Base-by-base conservation (phyloP, 306 rosid genomes). In the Spatholobus suberectus region DNA sequence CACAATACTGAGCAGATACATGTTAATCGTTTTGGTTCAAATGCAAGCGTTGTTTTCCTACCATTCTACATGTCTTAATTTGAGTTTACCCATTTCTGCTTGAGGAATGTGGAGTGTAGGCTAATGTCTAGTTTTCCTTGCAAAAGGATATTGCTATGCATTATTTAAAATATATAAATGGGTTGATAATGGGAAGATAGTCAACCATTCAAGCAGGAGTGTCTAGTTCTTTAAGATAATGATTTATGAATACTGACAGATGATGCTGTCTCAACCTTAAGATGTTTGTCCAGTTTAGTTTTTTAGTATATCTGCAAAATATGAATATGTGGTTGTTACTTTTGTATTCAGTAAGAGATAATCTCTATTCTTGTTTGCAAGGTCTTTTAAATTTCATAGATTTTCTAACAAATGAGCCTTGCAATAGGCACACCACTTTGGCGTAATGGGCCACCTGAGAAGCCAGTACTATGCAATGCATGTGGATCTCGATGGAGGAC, bases 401-500 rank as follows among this genome's bases (percentile, higher is more conserved):
- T 41, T 71, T 69, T 46, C 92, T 89, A 83, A 90, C 81, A 76
- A 70, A 69, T 51, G 65, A 81, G 46, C 71, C 72, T 88, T 89
- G 89, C 75, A 77, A 89, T 88, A 96, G 99, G 92, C 91, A 96
- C 99, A 69, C 99, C 99, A 38, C 97, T 96, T 73, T 96, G 99
- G 99, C 98, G 99, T 77, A 96, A 96, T 54, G 99, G 99, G 37
- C 99, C 99, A 81, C 95, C 98, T 14, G 98, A 96, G 86, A 96
- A 96, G 92, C 98, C 98, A 49, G 93, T 96, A 52, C 85, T 96
- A 78, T 96, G 99, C 94, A 96, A 96, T 86, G 99, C 99, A 17
- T 96, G 99, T 86, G 99, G 99, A 26, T 96, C 99, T 78, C 97
- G 99, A 67, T 96, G 99, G 99, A 96, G 99, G 88, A 96, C 99